Conservation (phyloP, 108 stramenopile species). For the Craspedostauros australis region DNA sequence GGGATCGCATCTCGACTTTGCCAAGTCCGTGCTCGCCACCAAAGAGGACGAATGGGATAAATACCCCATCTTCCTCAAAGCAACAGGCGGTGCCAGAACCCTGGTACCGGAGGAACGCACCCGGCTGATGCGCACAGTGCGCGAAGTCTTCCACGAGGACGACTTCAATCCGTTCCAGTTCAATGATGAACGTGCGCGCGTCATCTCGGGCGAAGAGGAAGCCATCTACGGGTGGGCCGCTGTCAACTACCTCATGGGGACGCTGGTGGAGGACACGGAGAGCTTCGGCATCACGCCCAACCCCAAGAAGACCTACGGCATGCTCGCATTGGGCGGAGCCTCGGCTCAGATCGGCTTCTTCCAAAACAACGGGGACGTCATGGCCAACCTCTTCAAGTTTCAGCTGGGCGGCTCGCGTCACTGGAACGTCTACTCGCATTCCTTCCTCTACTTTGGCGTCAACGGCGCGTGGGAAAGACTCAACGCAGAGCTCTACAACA, state of each 20-base stretch:
- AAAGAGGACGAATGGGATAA: conserved; percentile 52
- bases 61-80: conserved; percentile 89
- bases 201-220: conserved; percentile 89
- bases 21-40: conserved; percentile 54
- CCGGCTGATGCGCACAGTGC: conserved; percentile 53
- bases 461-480: conserved; percentile 48
- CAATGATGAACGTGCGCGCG: conserved; percentile 46
- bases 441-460: conserved; percentile 84
- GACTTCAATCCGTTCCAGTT: conserved; percentile 76
- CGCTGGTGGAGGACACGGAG: conserved; percentile 50
- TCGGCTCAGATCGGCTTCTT: conserved; percentile 83
- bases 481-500: conserved; percentile 37
- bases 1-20: conserved; percentile 64
- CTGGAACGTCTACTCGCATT: conserved; percentile 90
- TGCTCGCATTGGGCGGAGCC: conserved; percentile 88
- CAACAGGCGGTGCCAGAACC: conserved; percentile 81
- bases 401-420: conserved; percentile 78
- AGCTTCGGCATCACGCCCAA: conserved; percentile 32
- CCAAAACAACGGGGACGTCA: conserved; percentile 75
- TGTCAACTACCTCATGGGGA: conserved; percentile 68
- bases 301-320: conserved; percentile 50
- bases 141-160: conserved; percentile 53
- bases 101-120: conserved; percentile 51
- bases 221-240: conserved; percentile 89
- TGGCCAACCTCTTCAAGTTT: conserved; percentile 79